These are phyloP conservation scores for Solanum arcanum DNA, from an alignment of 257 asterid species.

Conservation along the genomic window DNA sequence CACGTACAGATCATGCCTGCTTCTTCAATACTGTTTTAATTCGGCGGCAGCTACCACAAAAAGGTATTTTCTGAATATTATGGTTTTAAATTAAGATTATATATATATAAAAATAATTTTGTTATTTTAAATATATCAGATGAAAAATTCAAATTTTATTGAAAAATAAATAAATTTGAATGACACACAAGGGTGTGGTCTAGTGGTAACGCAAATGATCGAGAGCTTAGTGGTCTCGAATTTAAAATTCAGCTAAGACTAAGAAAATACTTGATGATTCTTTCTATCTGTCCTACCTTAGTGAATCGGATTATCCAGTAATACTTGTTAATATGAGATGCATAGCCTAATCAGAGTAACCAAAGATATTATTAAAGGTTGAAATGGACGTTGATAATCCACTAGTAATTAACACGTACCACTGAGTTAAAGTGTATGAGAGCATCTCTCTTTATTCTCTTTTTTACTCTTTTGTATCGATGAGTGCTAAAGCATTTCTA, in stretches of 20 bases:
- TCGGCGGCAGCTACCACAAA: background rate
- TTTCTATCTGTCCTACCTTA: too few relatives aligned
- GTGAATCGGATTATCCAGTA: too few relatives aligned
- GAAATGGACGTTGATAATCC: background rate
- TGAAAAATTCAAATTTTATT: too few relatives aligned
- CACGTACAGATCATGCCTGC: background rate
- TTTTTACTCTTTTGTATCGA: background rate
- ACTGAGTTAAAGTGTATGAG: background rate
- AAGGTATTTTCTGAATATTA: background rate
- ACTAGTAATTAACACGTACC: background rate
- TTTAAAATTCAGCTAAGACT: too few relatives aligned
- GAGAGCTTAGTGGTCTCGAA: too few relatives aligned
- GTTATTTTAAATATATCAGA: too few relatives aligned
- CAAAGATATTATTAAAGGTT: background rate
- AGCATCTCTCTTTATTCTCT: background rate
- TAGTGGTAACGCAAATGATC: too few relatives aligned
- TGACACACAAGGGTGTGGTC: rapidly evolving
- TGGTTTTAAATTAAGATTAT: too few relatives aligned
- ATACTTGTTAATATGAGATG: too few relatives aligned
- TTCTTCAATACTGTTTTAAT: background rate
- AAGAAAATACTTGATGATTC: too few relatives aligned
- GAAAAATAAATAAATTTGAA: too few relatives aligned
- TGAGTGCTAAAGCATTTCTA: background rate
- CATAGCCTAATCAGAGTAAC: background rate
- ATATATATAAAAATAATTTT: too few relatives aligned